Conservation (phyloP, 371 early-diverging fungal species). For the Capillidium rhysosporum region DNA sequence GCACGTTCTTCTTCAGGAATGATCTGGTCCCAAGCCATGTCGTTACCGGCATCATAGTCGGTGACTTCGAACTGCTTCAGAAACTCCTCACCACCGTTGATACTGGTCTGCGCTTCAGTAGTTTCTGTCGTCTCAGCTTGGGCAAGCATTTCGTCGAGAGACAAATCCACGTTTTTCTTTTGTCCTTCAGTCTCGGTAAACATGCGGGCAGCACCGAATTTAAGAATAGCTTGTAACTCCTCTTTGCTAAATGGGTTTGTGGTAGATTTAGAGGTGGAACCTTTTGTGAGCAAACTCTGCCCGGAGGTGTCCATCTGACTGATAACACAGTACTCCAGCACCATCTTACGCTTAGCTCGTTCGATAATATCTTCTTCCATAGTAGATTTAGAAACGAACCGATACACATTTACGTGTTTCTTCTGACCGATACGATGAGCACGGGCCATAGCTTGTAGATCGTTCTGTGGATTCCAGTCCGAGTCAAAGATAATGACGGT, state of each 20-base stretch:
- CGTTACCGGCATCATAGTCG: conserved; percentile 62
- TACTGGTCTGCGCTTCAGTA: conserved; percentile 34
- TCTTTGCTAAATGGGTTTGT: conserved; percentile 42
- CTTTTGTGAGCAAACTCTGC: conserved; percentile 31
- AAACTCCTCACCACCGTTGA: conserved; percentile 71
- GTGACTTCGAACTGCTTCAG: conserved; percentile 84
- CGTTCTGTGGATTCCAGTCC: conserved; percentile 99
- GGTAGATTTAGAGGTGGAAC: conserved; percentile 10
- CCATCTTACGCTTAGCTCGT: conserved; percentile 96
- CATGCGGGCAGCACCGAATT: conserved; percentile 94
- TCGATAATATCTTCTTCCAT: conserved; percentile 97
- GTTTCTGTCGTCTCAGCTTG: conserved; percentile 85
- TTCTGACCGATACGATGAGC: conserved; percentile 99
- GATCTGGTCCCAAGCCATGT: conserved; percentile 86
- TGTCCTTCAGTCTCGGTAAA: conserved; percentile 53
- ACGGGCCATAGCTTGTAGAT: conserved; percentile 98
- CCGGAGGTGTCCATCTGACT: conserved; percentile 96
- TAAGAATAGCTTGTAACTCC: conserved; percentile 83
- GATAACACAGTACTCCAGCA: conserved; percentile 93
- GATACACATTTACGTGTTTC: conserved; percentile 93
- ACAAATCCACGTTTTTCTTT: conserved; percentile 71
- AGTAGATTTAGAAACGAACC: conserved; percentile 93
- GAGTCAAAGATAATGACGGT: conserved; percentile 98
- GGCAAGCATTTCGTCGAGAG: conserved; percentile 85
- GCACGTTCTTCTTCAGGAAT: conserved; percentile 74